Conservation (phyloP, 1,139 yeast genomes). For the Diutina ranongensis region DNA sequence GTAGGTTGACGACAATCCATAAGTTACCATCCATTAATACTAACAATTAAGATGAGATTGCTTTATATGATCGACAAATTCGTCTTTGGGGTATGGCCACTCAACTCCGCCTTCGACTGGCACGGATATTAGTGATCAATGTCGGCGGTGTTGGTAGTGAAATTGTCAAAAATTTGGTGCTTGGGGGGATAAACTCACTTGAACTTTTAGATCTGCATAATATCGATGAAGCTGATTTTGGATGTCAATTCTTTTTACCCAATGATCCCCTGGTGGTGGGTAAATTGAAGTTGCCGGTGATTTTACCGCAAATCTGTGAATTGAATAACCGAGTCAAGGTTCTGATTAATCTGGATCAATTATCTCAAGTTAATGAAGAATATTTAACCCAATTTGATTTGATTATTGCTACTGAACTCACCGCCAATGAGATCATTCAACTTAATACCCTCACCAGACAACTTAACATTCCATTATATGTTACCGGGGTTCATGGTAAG, state of each 20-base stretch:
- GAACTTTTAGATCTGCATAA: slow-evolving; percentile 52
- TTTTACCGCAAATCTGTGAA: slow-evolving; percentile 45
- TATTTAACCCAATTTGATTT: slow-evolving; percentile 56
- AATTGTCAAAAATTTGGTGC: slow-evolving; percentile 69
- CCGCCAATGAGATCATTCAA: slow-evolving; percentile 24
- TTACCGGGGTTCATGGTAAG: slow-evolving; percentile 64
- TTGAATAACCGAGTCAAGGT: slow-evolving; percentile 69
- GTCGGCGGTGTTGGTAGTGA: slow-evolving; percentile 71
- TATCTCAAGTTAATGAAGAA: slow-evolving; percentile 14
- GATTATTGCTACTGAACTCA: slow-evolving; percentile 64
- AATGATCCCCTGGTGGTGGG: slow-evolving; percentile 39
- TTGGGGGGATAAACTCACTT: slow-evolving; percentile 79
- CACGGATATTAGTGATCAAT: slow-evolving; percentile 57
- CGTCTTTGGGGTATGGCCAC: slow-evolving; percentile 96
- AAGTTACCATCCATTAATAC: slow-evolving; percentile 9
- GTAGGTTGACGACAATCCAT: background rate
- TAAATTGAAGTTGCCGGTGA: slow-evolving; percentile 40
- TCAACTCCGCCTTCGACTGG: slow-evolving; percentile 66
- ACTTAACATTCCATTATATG: slow-evolving; percentile 53
- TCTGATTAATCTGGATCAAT: slow-evolving; percentile 23
- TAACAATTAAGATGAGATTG: slow-evolving; percentile 56
- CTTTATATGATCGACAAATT: slow-evolving; percentile 89
- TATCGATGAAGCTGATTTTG: slow-evolving; percentile 54
- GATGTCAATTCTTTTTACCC: slow-evolving; percentile 70
- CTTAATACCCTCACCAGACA: slow-evolving; percentile 46